phyloP scores from a whole-genome alignment of 2,329 filamentous ascomycete genomes.

The Pyrenophora teres region DNA sequence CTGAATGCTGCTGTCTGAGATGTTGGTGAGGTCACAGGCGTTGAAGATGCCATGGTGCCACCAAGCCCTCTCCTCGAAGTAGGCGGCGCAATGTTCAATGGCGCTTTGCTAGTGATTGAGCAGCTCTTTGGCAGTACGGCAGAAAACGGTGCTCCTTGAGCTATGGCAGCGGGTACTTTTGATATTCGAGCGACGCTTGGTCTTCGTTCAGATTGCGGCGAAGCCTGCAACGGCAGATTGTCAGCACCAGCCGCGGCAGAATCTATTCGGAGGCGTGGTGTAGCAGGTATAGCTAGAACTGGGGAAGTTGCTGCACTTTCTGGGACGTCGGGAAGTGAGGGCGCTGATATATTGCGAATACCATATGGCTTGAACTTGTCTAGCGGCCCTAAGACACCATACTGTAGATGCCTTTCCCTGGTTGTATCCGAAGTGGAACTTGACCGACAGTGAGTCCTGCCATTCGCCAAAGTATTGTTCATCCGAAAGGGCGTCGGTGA shows the following conservation, averaged over 20 bases:
- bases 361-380: slow-evolving; percentile 1
- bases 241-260: slow-evolving; percentile 18
- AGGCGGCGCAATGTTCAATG: slow-evolving; percentile 17
- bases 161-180: slow-evolving; percentile 37
- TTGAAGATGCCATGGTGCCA: slow-evolving; percentile 40
- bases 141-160: slow-evolving; percentile 29
- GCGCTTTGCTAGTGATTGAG: slow-evolving; percentile 30
- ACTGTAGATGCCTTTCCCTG: neutral
- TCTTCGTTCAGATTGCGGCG: slow-evolving; percentile 20
- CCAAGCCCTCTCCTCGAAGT: slow-evolving; percentile 31
- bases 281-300: neutral
- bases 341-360: neutral
- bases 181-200: slow-evolving; percentile 24
- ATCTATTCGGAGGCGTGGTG: slow-evolving; percentile 17
- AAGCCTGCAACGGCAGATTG: slow-evolving; percentile 8
- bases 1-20: slow-evolving; percentile 14
- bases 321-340: neutral
- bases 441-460: slow-evolving; percentile 1
- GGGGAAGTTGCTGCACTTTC: slow-evolving; percentile 1
- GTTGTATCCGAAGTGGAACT: neutral
- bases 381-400: neutral
- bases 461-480: neutral
- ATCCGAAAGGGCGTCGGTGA: slow-evolving; percentile 1
- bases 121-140: slow-evolving; percentile 24
- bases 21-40: slow-evolving; percentile 27